phyloP scores from a whole-genome alignment of 495 filamentous ascomycete genomes.

The Copromyces sp. region DNA sequence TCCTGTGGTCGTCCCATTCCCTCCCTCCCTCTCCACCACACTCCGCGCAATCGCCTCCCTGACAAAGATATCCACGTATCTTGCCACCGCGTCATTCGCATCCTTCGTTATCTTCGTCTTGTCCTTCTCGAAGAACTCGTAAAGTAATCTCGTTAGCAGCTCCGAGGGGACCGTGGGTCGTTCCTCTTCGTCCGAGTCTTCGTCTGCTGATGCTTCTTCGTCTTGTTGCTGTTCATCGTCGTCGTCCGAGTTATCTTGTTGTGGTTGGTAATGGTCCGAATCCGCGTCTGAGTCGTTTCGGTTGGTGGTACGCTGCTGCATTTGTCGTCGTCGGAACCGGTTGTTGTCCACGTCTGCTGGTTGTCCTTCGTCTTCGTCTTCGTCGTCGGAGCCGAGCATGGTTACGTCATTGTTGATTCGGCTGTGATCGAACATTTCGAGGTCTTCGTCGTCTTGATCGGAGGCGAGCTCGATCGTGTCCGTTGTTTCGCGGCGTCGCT shows the following conservation, averaged over 20 bases:
- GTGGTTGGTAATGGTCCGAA: not conserved
- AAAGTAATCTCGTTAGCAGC: conserved; percentile 63
- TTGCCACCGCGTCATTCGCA: conserved; percentile 66
- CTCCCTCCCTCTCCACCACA: conserved; percentile 54
- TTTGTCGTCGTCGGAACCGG: not conserved
- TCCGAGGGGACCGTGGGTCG: conserved; percentile 54
- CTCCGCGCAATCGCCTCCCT: conserved; percentile 81
- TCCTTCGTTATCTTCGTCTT: conserved; percentile 68
- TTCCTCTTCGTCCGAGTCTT: conserved; percentile 24
- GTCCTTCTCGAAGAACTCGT: conserved; percentile 64
- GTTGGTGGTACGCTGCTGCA: not conserved
- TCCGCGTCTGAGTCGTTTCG: not conserved
- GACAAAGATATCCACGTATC: conserved; percentile 89
- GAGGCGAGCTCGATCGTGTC: not conserved
- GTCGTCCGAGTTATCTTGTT: conserved; percentile 15
- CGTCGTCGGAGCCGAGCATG: not conserved
- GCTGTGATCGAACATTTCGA: not conserved
- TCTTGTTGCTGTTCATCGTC: conserved; percentile 10
- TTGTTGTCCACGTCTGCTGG: not conserved
- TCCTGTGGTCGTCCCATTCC: conserved; percentile 77
- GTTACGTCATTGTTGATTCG: not conserved
- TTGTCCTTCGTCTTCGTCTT: not conserved
- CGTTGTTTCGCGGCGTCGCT: not conserved
- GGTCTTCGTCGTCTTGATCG: not conserved
- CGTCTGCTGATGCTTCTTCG: conserved; percentile 9